phyloP scores from a whole-genome alignment of 345 rosid species.

The Eucalyptus regnans region DNA sequence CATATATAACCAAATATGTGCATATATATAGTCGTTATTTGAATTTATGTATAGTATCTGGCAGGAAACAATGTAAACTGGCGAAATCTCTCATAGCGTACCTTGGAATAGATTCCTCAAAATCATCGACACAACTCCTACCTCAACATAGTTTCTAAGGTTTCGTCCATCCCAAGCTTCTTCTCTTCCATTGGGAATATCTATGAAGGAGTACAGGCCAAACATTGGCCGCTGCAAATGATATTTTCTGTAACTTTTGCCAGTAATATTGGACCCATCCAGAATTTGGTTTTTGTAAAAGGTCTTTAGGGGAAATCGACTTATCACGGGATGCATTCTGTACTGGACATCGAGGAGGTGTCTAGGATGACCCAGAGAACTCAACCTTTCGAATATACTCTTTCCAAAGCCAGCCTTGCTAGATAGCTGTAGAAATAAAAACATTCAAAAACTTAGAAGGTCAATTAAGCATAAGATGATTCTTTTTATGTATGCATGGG shows the following conservation, averaged over 20 bases:
- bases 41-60: neutral
- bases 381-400: neutral
- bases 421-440: neutral
- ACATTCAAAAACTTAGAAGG: neutral
- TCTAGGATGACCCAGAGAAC: neutral
- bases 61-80: neutral
- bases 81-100: neutral
- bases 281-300: neutral
- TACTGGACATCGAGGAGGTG: neutral
- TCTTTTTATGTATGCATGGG: neutral
- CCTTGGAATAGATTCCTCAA: neutral
- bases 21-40: neutral
- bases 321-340: neutral
- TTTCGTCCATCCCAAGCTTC: neutral
- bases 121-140: neutral
- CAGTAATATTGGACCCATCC: neutral
- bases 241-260: neutral
- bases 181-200: neutral
- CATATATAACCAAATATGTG: too few relatives aligned
- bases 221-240: neutral
- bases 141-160: neutral
- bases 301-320: neutral
- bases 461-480: neutral
- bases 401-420: neutral
- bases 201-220: neutral